phyloP scores from a whole-genome alignment of 306 rosid genomes.

The Cyclanthera cordifolia region DNA sequence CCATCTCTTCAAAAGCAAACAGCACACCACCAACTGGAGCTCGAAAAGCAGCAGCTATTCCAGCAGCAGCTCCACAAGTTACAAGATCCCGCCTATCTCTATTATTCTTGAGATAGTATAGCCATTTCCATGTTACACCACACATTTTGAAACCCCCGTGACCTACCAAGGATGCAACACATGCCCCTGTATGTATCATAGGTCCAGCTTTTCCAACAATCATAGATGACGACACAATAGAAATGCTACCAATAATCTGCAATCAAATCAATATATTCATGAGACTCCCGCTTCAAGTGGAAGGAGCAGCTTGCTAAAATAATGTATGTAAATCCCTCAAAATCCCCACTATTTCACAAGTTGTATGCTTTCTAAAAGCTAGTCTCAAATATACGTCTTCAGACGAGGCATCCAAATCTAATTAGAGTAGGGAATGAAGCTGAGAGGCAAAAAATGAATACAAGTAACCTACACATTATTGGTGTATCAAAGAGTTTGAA shows the following conservation, averaged over 20 bases:
- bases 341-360: not conserved
- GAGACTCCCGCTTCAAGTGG: not conserved
- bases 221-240: constrained; percentile 83
- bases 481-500: not conserved
- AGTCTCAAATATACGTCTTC: not conserved
- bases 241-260: constrained; percentile 83
- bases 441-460: not conserved
- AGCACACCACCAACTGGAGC: constrained; percentile 93
- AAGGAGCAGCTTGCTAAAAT: not conserved
- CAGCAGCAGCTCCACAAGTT: constrained; percentile 87
- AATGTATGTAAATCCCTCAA: not conserved
- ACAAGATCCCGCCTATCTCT: constrained; percentile 80
- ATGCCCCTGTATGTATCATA: constrained; percentile 94
- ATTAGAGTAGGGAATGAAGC: not conserved
- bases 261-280: constrained; percentile 15
- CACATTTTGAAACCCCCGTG: constrained; percentile 76
- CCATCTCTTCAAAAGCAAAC: constrained; percentile 92
- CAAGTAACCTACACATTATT: not conserved
- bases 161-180: constrained; percentile 69
- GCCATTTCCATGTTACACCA: constrained; percentile 71
- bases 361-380: not conserved
- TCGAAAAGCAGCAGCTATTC: constrained; percentile 89
- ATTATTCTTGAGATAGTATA: constrained; percentile 66
- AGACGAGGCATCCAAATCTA: not conserved
- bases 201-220: constrained; percentile 93